These are phyloP conservation scores for Lyophyllum decastes DNA, from an alignment of 768 basidiomycete genomes.

Conservation along the genomic window DNA sequence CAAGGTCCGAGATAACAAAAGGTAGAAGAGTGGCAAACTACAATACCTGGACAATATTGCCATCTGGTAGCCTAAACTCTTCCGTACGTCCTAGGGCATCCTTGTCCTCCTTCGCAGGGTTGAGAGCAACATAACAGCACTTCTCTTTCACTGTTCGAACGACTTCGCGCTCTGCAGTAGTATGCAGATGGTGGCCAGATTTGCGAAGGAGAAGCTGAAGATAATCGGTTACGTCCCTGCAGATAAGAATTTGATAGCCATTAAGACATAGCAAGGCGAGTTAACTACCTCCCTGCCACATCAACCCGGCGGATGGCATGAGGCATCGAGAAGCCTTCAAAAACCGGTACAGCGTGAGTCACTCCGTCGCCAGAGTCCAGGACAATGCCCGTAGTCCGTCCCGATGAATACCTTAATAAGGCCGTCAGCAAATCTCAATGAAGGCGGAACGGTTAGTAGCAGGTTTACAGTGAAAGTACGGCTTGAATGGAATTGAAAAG, in stretches of 20 bases:
- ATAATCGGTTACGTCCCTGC: constrained; percentile 94
- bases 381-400: constrained; percentile 98
- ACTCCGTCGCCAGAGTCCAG: constrained; percentile 99
- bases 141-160: constrained; percentile 99
- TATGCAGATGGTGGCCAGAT: constrained; percentile 92
- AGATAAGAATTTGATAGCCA: constrained; percentile 17
- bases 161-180: constrained; percentile 95
- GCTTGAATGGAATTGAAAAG: constrained; percentile 97
- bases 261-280: neutral
- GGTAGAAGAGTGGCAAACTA: constrained; percentile 6
- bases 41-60: constrained; percentile 85
- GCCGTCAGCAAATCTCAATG: constrained; percentile 10
- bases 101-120: constrained; percentile 95
- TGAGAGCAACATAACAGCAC: constrained; percentile 92
- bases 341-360: constrained; percentile 97
- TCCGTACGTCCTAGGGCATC: constrained; percentile 76
- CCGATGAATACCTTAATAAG: constrained; percentile 87
- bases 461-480: constrained; percentile 86
- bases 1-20: constrained; percentile 14
- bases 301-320: constrained; percentile 97
- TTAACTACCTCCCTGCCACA: constrained; percentile 85
- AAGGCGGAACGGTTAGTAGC: neutral
- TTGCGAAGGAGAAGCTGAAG: constrained; percentile 93
- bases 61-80: constrained; percentile 93
- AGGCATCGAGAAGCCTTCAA: constrained; percentile 99